phyloP scores from a whole-genome alignment of 495 filamentous ascomycete species.

The Xylaria intraflava region DNA sequence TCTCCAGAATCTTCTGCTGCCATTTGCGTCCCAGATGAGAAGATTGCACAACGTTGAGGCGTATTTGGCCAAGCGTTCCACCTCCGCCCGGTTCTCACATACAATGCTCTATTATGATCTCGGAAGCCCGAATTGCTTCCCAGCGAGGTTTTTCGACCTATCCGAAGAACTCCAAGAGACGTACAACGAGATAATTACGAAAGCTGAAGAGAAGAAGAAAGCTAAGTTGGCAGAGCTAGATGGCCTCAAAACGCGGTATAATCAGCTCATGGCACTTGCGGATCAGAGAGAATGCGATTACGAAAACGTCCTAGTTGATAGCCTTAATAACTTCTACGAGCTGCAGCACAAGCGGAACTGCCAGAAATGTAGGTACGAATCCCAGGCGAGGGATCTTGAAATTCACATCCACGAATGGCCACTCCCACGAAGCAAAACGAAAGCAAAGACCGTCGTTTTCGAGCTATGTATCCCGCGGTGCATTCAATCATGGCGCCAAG shows the following conservation, averaged over 20 bases:
- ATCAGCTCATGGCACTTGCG: conserved; percentile 22
- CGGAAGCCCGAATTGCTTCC: conserved; percentile 35
- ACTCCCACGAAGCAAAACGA: conserved; percentile 32
- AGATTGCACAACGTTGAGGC: conserved; percentile 43
- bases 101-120: conserved; percentile 31
- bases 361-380: conserved; percentile 22
- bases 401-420: conserved; percentile 60
- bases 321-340: background rate
- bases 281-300: conserved; percentile 28
- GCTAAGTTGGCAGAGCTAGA: conserved; percentile 42
- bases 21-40: conserved; percentile 42
- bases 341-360: conserved; percentile 23
- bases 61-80: conserved; percentile 38
- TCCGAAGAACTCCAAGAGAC: conserved; percentile 41
- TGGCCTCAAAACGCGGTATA: conserved; percentile 27
- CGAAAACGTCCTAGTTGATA: conserved; percentile 6
- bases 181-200: conserved; percentile 30
- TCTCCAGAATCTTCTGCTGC: conserved; percentile 46
- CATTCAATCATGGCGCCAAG: conserved; percentile 50
- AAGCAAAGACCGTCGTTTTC: conserved; percentile 49
- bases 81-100: background rate
- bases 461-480: conserved; percentile 45
- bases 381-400: conserved; percentile 26
- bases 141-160: conserved; percentile 46
- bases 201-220: conserved; percentile 24